phyloP scores from a whole-genome alignment of 164 flowering plant species.

The Macadamia integrifolia region DNA sequence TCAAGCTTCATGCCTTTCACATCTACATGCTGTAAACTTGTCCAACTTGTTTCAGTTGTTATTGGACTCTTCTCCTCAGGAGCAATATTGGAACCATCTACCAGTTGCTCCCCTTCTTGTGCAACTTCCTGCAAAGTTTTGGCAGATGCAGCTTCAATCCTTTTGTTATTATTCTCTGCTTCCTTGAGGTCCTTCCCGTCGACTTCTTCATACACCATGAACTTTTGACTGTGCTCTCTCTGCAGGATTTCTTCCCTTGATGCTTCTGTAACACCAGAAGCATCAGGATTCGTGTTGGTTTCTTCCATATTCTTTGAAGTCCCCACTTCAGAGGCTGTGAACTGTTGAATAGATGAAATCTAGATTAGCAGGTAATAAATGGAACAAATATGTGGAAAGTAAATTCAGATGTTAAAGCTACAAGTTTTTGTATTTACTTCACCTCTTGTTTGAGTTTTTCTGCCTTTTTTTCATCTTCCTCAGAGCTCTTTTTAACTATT shows the following conservation, averaged over 20 bases:
- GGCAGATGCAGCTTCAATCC: background rate
- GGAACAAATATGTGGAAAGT: background rate
- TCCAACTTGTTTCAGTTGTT: constrained; percentile 8
- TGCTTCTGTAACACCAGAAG: constrained; percentile 6
- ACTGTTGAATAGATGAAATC: constrained; percentile 17
- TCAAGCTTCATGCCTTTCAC: constrained; percentile 10
- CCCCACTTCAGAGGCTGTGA: constrained; percentile 10
- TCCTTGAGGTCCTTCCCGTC: background rate
- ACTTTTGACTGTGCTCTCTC: constrained; percentile 7
- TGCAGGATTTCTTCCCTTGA: constrained; percentile 8
- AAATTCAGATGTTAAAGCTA: background rate
- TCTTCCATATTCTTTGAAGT: constrained; percentile 8
- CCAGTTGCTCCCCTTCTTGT: constrained; percentile 1
- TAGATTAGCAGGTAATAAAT: background rate
- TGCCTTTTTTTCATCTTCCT: constrained; percentile 13
- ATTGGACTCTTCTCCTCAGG: background rate
- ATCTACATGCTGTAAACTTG: constrained; percentile 6
- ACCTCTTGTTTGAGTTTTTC: constrained; percentile 10
- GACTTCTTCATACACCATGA: constrained; percentile 8
- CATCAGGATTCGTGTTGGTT: constrained; percentile 5
- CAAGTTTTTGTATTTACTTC: background rate
- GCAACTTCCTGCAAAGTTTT: background rate
- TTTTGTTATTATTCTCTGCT: background rate
- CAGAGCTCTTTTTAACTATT: constrained; percentile 11
- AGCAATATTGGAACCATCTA: background rate